phyloP scores from a whole-genome alignment of 441 rosid genomes.

The Adansonia rubrostipa region DNA sequence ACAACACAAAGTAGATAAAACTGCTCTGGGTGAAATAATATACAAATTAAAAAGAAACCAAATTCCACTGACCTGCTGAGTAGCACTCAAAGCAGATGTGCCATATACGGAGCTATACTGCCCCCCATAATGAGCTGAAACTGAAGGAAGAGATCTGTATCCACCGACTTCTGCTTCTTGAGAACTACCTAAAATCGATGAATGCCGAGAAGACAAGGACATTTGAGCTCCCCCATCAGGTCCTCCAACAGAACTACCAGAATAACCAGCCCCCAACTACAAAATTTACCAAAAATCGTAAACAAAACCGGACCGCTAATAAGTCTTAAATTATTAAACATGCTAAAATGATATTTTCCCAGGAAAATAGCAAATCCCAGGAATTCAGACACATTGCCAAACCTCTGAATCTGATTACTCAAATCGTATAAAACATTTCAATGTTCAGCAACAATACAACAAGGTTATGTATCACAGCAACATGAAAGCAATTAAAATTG shows the following conservation, averaged over 20 bases:
- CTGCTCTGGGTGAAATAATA: background rate
- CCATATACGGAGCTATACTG: slow-evolving; percentile 71
- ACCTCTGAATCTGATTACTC: slow-evolving; percentile 8
- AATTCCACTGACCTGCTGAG: slow-evolving; percentile 58
- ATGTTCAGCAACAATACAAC: slow-evolving; percentile 7
- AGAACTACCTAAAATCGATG: slow-evolving; percentile 54
- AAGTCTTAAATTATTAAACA: slow-evolving; percentile 12
- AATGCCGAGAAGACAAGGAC: slow-evolving; percentile 66
- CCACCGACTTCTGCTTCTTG: slow-evolving; percentile 73
- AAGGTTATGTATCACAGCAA: background rate
- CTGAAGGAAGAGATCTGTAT: slow-evolving; percentile 62
- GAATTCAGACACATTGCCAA: background rate
- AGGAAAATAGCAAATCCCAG: background rate
- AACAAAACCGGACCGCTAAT: background rate
- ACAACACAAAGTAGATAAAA: background rate
- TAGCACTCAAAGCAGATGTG: slow-evolving; percentile 53
- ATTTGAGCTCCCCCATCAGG: slow-evolving; percentile 70
- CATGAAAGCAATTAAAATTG: slow-evolving; percentile 8
- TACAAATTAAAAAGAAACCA: background rate
- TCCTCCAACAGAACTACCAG: slow-evolving; percentile 72
- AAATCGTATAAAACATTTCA: background rate
- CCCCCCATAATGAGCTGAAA: slow-evolving; percentile 71
- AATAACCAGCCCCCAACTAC: slow-evolving; percentile 67
- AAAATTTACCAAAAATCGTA: slow-evolving; percentile 17
- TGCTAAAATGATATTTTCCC: background rate